These are phyloP conservation scores for Penium margaritaceum DNA, from an alignment of 139 green algal species.

Conservation along the genomic window DNA sequence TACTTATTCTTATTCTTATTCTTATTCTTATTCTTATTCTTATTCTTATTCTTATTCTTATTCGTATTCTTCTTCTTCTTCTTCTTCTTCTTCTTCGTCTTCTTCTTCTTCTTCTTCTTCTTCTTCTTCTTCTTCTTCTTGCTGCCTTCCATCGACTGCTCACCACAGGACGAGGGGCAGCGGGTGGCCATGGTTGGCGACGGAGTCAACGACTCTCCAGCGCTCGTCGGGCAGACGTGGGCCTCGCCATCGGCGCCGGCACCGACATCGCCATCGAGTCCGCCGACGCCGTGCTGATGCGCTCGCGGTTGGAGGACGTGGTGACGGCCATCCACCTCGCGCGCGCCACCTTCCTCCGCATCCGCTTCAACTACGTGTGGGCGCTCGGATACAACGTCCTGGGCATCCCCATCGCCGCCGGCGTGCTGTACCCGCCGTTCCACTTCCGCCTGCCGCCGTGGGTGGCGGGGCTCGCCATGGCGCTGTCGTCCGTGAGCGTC, in stretches of 20 bases:
- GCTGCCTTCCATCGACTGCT: no score
- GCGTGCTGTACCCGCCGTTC: conserved; percentile 63
- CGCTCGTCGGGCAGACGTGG: conserved; percentile 86
- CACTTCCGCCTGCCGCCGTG: conserved; percentile 79
- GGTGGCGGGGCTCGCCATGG: conserved; percentile 84
- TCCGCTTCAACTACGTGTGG: conserved; percentile 87
- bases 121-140: no score
- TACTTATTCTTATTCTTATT: no score
- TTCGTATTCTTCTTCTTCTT: no score
- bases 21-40: no score
- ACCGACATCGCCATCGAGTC: conserved; percentile 71
- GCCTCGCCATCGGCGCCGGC: conserved; percentile 80
- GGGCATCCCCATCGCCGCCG: conserved; percentile 73
- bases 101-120: no score
- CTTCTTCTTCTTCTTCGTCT: no score
- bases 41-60: no score
- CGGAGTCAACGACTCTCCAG: conserved; percentile 93
- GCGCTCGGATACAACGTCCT: conserved; percentile 88
- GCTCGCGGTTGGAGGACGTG: conserved; percentile 75
- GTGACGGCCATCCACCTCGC: conserved; percentile 80
- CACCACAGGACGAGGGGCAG: conserved; percentile 38
- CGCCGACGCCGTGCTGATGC: conserved; percentile 89
- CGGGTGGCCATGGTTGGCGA: conserved; percentile 95
- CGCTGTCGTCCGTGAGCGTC: conserved; percentile 74
- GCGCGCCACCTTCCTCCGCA: conserved; percentile 69